Base-by-base conservation (phyloP, 2,329 filamentous ascomycete species). In the Truncatella angustata region DNA sequence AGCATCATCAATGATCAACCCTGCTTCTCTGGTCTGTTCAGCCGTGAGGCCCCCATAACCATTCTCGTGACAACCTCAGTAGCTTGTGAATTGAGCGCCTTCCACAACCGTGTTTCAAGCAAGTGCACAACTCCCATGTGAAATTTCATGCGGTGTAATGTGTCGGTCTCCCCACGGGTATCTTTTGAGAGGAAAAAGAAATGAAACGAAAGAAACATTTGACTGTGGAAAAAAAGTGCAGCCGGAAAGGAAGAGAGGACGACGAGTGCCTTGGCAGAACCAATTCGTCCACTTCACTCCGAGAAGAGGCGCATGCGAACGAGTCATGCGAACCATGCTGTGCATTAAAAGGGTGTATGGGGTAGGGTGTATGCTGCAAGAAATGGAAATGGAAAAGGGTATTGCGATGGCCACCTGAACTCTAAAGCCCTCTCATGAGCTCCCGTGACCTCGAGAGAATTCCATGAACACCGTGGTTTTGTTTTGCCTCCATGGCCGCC, bases 391-490 rank as follows among this genome's bases (percentile, higher is more conserved):
- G 20, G 9, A 21, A 26, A 9, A n/a, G 39, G 21, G 39, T 43
- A 23, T 43, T 26, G 10, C 20, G 16, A 20, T 23, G 21, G 12
- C 20, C 12, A 21, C 24, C 24, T 12, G 28, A 32, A 20, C 43
- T 46, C 43, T 46, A 30, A 34, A 18, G 7, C 7, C 40, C 20
- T 5, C 24, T n/a, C 28, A 23, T 46, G n/a, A 35, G 7, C 43
- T 46, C 43, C 24, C 26, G 28, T 46, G 24, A 46, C 11, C 18
- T 10, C 20, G 20, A 43, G 39, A 43, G 39, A 9, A 43, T 5
- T 43, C 39, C 39, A 26, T 43, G 20, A 43, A 43, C 39, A 43
- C 39, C 39, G 39, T 24, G 20, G 20, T 43, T 43, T 43, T 39
- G 6, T n/a, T 39, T 39, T 39, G 12, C n/a, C 12, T 39, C 12